Evolutionary conservation across 768 basidiomycete genomes (phyloP), one percentile per base, ranked within the genome.

Genomic region (Bullera alba): DNA sequence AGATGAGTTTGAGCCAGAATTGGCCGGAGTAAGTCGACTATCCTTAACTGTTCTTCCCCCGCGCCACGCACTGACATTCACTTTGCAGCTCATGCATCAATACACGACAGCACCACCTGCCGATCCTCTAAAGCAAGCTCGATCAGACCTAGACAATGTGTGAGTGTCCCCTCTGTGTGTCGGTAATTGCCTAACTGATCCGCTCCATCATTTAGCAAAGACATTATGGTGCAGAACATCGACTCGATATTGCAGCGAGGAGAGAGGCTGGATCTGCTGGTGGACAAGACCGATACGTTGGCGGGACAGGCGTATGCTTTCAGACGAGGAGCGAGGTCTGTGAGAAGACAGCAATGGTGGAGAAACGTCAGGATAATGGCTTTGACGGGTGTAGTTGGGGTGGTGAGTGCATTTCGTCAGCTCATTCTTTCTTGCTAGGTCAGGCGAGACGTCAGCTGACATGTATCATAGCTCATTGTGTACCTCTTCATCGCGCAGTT

Each of bases 221-320:
- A 91, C 63, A 88, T 95, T 74, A 93, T 95, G 91, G 92, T 96
- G 44, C 87, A 96, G 73, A 96, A 96, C 70, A 92, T 96, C 57
- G 90, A 96, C 74, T 87, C 91, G 71, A 93, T 97, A 56, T 80
- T 99, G 35, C 85, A 81, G 46, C 79, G 95, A 30, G 95, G 95
- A 21, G 95, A 99, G 73, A 79, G 95, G 46, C 88, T 99, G 59
- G 93, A 96, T 70, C 78, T 96, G 16, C 79, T 99, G 45, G 87
- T 97, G 26, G 90, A 96, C 76, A 95, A 95, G 78, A 99, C 95
- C 25, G 92, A 96, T 68, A 85, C 79, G 48, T 87, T 99, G 83
- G 86, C 87, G 5, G 85, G 83, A 8, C 91, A 97, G 72, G 90
- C 93, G 3, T 87, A 87, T 2, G 89, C 88, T 5, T 99, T 99